phyloP scores from a whole-genome alignment of 1,284 basidiomycete species.

The Cystobasidiaceae sp. region DNA sequence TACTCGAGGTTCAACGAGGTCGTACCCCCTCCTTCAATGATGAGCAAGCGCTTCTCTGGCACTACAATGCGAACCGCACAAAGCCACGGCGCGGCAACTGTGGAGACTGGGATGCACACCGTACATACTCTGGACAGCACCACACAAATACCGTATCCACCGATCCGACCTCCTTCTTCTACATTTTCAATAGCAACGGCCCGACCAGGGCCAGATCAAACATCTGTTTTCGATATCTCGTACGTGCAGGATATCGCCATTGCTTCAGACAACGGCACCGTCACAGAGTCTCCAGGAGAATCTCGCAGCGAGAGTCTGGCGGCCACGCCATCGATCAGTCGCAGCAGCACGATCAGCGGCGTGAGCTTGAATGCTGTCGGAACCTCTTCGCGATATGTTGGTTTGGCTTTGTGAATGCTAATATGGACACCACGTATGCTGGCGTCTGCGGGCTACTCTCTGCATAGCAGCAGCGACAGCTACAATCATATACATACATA shows the following conservation, averaged over 20 bases:
- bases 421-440: not conserved
- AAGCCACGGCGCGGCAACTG: not conserved
- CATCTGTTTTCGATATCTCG: too few relatives aligned
- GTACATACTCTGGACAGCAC: not conserved
- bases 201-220: too few relatives aligned
- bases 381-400: not conserved
- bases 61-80: not conserved
- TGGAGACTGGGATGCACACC: not conserved
- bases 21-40: slow-evolving; percentile 19
- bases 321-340: not conserved
- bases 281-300: not conserved
- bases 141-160: not conserved
- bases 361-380: not conserved
- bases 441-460: too few relatives aligned
- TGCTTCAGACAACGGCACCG: not conserved
- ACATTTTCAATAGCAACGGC: not conserved
- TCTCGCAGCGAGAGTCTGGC: not conserved
- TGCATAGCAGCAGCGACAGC: too few relatives aligned
- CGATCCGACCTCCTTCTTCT: not conserved
- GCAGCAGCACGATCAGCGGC: not conserved
- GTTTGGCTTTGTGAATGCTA: not conserved
- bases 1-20: not conserved
- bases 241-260: too few relatives aligned
- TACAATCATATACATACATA: too few relatives aligned
- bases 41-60: slow-evolving; percentile 1